phyloP scores from a whole-genome alignment of 345 rosid genomes.

The Mallotus nudiflorus region DNA sequence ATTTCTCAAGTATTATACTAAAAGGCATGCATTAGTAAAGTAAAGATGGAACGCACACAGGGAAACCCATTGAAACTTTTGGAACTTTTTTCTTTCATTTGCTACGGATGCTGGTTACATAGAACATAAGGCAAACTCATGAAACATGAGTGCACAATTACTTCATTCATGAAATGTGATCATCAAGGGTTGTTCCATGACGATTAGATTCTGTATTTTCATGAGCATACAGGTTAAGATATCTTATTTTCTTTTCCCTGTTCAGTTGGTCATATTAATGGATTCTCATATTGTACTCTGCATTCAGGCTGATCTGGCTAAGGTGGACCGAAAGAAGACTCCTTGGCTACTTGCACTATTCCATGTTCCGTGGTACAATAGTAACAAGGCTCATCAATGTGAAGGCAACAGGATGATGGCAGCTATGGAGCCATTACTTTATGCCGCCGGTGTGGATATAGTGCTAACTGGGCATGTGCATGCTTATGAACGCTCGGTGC shows the following conservation, averaged over 20 bases:
- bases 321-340: slow-evolving; percentile 75
- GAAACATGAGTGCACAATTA: not conserved
- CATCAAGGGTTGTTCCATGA: not conserved
- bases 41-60: not conserved
- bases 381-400: slow-evolving; percentile 77
- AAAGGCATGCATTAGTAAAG: not conserved
- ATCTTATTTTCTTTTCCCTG: not conserved
- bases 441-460: slow-evolving; percentile 75
- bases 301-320: slow-evolving; percentile 67
- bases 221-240: not conserved
- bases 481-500: slow-evolving; percentile 93
- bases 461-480: slow-evolving; percentile 89
- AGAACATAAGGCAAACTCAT: not conserved
- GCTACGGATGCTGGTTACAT: not conserved
- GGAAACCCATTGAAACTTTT: not conserved
- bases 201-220: not conserved
- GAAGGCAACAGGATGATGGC: slow-evolving; percentile 86
- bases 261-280: not conserved
- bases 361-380: slow-evolving; percentile 97
- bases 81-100: not conserved
- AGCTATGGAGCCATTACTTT: slow-evolving; percentile 81
- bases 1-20: not conserved
- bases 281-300: slow-evolving; percentile 2
- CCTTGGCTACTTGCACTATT: slow-evolving; percentile 85
- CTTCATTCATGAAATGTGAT: not conserved